Evolutionary conservation across 139 green algal species (phyloP).

Genomic region (Penium margaritaceum): DNA sequence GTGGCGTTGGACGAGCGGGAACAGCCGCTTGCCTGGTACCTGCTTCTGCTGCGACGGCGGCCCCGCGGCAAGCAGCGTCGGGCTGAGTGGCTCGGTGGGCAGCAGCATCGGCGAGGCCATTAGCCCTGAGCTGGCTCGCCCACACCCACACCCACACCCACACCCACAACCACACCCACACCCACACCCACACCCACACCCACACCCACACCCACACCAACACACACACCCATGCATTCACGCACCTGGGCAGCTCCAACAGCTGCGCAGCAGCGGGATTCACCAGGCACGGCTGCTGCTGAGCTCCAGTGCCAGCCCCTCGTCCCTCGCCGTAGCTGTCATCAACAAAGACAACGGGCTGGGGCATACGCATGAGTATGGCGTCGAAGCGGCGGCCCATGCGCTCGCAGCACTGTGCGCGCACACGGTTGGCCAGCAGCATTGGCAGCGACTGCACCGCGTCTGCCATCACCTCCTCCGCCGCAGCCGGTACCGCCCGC

Average conservation of each 20-base stretch:
- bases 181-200: neutral
- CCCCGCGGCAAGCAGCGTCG: too few relatives aligned
- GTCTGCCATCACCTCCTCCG: conserved; percentile 38
- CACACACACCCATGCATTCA: neutral
- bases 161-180: neutral
- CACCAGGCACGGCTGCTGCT: conserved; percentile 39
- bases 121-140: too few relatives aligned
- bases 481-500: conserved; percentile 1
- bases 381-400: conserved; percentile 41
- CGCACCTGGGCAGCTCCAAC: conserved; percentile 17
- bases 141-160: too few relatives aligned
- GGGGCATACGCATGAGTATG: conserved; percentile 41
- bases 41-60: too few relatives aligned
- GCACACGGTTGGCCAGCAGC: conserved; percentile 40
- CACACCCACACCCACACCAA: neutral
- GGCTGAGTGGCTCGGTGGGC: too few relatives aligned
- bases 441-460: conserved; percentile 30
- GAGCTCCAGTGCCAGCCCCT: too few relatives aligned
- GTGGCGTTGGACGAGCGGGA: too few relatives aligned
- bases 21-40: too few relatives aligned
- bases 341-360: conserved; percentile 44
- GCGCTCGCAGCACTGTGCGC: conserved; percentile 33
- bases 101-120: too few relatives aligned
- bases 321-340: conserved; percentile 26
- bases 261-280: conserved; percentile 41